Evolutionary conservation across 495 filamentous ascomycete species (phyloP).

Genomic region (Lentithecium fluviatile): DNA sequence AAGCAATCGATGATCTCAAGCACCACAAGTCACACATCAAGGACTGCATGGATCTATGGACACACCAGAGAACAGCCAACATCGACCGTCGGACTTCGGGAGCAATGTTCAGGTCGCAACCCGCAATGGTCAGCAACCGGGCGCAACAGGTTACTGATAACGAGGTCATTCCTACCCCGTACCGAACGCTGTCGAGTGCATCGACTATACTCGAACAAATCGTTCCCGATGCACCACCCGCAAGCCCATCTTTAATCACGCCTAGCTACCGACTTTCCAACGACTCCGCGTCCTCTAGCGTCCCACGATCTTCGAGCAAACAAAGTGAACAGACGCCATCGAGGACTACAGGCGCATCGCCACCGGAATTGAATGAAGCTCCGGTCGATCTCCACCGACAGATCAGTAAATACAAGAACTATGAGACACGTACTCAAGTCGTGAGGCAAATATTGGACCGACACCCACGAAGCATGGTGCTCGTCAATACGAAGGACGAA

Average conservation of each 20-base stretch:
- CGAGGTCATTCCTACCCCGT: no score
- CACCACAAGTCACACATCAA: constrained; percentile 3
- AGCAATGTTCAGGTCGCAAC: neutral
- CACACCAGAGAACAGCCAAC: neutral
- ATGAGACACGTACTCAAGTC: neutral
- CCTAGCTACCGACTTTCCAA: no score
- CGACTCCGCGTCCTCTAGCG: no score
- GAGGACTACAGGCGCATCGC: neutral
- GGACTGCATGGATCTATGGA: constrained; percentile 1
- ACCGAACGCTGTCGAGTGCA: no score
- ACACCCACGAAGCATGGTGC: neutral
- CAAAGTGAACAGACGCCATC: no score
- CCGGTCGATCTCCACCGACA: constrained; percentile 14
- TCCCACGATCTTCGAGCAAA: no score
- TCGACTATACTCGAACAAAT: no score
- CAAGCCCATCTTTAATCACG: no score
- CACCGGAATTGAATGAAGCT: neutral
- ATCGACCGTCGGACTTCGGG: neutral
- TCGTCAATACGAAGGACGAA: constrained; percentile 9
- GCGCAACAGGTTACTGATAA: no score
- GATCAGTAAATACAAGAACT: neutral
- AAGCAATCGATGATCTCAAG: constrained; percentile 10
- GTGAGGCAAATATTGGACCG: neutral
- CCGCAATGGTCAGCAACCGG: no score
- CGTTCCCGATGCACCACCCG: no score